Evolutionary conservation across 1,284 basidiomycete genomes (phyloP).

Genomic region (Thelephora terrestris): DNA sequence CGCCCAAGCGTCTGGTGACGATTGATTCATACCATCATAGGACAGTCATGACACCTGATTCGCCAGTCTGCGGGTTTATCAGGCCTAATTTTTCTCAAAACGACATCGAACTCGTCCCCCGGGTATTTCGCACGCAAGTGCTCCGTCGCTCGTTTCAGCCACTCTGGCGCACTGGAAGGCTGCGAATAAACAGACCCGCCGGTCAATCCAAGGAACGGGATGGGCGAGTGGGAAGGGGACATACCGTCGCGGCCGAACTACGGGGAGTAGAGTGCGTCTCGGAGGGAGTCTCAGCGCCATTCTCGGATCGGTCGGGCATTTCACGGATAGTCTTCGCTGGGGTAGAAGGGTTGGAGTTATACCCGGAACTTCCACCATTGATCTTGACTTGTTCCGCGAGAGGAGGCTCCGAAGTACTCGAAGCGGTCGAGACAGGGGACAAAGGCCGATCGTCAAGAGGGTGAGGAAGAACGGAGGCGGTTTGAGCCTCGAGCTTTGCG

Average conservation of each 20-base stretch:
- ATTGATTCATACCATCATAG: slow-evolving; percentile 68
- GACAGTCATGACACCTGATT: slow-evolving; percentile 90
- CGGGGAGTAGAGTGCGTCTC: not conserved
- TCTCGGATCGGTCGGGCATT: not conserved
- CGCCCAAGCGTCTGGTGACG: not conserved
- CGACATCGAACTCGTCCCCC: slow-evolving; percentile 75
- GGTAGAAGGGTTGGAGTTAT: slow-evolving; percentile 16
- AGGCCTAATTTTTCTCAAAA: slow-evolving; percentile 48
- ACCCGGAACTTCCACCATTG: slow-evolving; percentile 28
- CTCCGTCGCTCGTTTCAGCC: slow-evolving; percentile 58
- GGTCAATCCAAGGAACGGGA: slow-evolving; percentile 4
- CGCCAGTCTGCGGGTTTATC: slow-evolving; percentile 70
- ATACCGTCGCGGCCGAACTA: not conserved
- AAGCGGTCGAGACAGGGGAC: slow-evolving; percentile 59
- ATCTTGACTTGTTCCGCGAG: slow-evolving; percentile 48
- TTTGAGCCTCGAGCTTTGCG: slow-evolving; percentile 9
- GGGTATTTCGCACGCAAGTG: slow-evolving; percentile 67
- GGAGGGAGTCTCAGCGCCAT: not conserved
- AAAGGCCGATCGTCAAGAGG: slow-evolving; percentile 33
- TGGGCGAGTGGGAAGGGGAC: not conserved
- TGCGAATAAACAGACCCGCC: slow-evolving; percentile 4
- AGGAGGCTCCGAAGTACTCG: slow-evolving; percentile 60
- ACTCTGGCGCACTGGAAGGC: slow-evolving; percentile 38
- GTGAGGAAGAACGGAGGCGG: slow-evolving; percentile 8
- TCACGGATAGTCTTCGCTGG: slow-evolving; percentile 3